These are phyloP conservation scores for Rehmannia glutinosa DNA, from an alignment of 257 asterid genomes.

Conservation along the genomic window DNA sequence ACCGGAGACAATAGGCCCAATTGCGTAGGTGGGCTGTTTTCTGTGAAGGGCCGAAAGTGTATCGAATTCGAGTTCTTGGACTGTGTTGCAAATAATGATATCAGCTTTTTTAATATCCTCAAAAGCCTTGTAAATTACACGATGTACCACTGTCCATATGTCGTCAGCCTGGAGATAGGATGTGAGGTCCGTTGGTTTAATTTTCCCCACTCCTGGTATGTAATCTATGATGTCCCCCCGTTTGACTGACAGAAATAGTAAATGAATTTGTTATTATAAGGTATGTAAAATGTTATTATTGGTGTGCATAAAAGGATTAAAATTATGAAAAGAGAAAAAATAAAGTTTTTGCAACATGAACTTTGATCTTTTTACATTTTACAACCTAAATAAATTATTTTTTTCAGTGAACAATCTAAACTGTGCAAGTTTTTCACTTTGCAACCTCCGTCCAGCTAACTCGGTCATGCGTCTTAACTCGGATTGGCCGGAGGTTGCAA, in stretches of 20 bases:
- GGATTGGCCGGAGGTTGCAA: no score
- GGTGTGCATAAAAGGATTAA: background rate
- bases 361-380: no score
- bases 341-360: no score
- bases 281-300: background rate
- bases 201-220: constrained; percentile 61
- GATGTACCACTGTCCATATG: constrained; percentile 45
- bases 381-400: no score
- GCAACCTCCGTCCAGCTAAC: no score
- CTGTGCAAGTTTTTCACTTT: no score
- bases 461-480: no score
- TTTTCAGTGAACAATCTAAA: no score
- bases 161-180: constrained; percentile 61
- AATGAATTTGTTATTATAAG: background rate
- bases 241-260: constrained; percentile 27
- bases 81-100: constrained; percentile 62
- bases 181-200: constrained; percentile 55
- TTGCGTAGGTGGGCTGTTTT: constrained; percentile 49
- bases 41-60: constrained; percentile 46
- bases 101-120: constrained; percentile 50
- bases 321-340: no score
- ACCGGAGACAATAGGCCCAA: constrained; percentile 64
- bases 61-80: constrained; percentile 53
- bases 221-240: constrained; percentile 53
- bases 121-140: constrained; percentile 63